Evolutionary conservation across 495 filamentous ascomycete genomes (phyloP).

Genomic region (Aspergillus conjunctus): DNA sequence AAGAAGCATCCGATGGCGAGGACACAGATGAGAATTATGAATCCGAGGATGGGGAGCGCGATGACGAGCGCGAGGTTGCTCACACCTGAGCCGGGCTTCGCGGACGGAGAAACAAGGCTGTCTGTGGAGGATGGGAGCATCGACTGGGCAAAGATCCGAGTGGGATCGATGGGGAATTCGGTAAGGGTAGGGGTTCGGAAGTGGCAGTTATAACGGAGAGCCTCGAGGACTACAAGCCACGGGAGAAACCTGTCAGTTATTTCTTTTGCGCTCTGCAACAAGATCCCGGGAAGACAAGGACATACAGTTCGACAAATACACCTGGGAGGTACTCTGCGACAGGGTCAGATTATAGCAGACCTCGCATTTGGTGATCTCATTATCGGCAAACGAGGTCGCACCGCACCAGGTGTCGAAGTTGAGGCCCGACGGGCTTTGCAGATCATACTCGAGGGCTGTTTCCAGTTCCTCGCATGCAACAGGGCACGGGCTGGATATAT

Average conservation of each 20-base stretch:
- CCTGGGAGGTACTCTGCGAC: slow-evolving; percentile 25
- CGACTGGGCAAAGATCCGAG: slow-evolving; percentile 46
- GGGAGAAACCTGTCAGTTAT: background rate
- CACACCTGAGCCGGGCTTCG: slow-evolving; percentile 25
- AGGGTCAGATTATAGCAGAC: slow-evolving; percentile 48
- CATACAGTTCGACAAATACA: slow-evolving; percentile 56
- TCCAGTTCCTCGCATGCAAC: slow-evolving; percentile 43
- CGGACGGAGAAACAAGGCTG: slow-evolving; percentile 27
- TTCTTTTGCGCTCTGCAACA: background rate
- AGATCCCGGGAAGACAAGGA: background rate
- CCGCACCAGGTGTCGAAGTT: slow-evolving; percentile 41
- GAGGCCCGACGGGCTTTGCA: slow-evolving; percentile 31
- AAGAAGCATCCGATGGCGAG: slow-evolving; percentile 20
- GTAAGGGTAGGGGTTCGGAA: slow-evolving; percentile 36
- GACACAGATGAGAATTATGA: slow-evolving; percentile 17
- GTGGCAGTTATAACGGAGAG: slow-evolving; percentile 53
- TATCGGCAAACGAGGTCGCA: slow-evolving; percentile 42
- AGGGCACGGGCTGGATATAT: slow-evolving; percentile 46
- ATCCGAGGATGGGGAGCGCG: slow-evolving; percentile 44
- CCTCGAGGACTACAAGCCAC: slow-evolving; percentile 45
- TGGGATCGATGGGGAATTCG: slow-evolving; percentile 46
- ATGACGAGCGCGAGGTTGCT: slow-evolving; percentile 50
- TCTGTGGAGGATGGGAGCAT: slow-evolving; percentile 42
- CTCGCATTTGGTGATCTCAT: slow-evolving; percentile 45
- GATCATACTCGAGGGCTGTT: slow-evolving; percentile 37